Conservation (phyloP, 106 monocot species). For the Chionographis japonica region DNA sequence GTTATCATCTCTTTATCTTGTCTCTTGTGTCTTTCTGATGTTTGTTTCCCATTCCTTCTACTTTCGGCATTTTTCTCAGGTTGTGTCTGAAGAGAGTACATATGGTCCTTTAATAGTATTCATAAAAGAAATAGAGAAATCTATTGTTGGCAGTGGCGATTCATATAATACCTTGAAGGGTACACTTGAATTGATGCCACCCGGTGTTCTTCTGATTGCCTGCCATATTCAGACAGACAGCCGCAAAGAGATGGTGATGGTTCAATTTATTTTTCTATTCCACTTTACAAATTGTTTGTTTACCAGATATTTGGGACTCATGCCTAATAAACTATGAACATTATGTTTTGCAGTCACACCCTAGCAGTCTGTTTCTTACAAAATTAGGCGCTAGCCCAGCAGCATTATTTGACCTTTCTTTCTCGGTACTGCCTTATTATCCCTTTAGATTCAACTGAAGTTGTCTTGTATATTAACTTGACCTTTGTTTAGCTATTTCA, state of each 20-base stretch:
- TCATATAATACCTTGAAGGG: constrained; percentile 57
- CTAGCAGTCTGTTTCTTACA: constrained; percentile 83
- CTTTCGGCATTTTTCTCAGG: constrained; percentile 35
- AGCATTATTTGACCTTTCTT: constrained; percentile 86
- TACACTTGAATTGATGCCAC: constrained; percentile 74
- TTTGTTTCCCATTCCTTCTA: neutral
- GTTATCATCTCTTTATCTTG: neutral
- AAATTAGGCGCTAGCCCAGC: constrained; percentile 93
- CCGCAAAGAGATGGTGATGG: constrained; percentile 88
- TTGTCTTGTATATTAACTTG: no score
- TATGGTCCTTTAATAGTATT: constrained; percentile 76
- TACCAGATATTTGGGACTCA: neutral
- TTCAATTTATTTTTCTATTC: neutral
- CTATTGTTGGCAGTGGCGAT: constrained; percentile 50
- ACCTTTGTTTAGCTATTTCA: no score
- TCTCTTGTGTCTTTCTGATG: neutral
- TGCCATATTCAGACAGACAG: constrained; percentile 82
- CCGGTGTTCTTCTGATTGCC: constrained; percentile 80
- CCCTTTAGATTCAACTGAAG: no score
- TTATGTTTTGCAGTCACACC: constrained; percentile 69
- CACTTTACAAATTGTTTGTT: neutral
- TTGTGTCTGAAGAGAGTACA: constrained; percentile 77
- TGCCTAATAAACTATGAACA: neutral
- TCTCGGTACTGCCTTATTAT: constrained; percentile 47
- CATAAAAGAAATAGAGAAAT: constrained; percentile 93